These are phyloP conservation scores for Odontarrhena argentea DNA, from an alignment of 345 rosid species.

Conservation along the genomic window DNA sequence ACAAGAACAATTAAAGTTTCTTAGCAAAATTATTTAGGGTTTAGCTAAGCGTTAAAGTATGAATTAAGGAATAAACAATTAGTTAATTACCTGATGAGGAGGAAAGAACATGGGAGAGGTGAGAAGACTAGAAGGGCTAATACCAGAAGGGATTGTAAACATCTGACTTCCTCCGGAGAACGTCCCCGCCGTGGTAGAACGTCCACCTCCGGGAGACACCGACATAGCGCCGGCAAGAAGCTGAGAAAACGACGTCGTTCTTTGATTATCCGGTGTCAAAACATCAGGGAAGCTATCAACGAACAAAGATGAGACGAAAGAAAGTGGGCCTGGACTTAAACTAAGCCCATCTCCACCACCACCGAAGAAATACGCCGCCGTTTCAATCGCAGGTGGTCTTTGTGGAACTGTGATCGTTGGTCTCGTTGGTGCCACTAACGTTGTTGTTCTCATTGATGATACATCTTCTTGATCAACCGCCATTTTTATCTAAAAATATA, in stretches of 20 bases:
- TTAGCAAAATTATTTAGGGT: background rate
- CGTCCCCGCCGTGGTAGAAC: constrained; percentile 42
- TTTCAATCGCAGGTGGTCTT: constrained; percentile 54
- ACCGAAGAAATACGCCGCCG: constrained; percentile 50
- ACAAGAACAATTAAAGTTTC: background rate
- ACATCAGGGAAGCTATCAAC: constrained; percentile 55
- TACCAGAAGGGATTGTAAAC: constrained; percentile 81
- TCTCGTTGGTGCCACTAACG: constrained; percentile 46
- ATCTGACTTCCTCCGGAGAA: constrained; percentile 48
- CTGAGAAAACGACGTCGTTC: constrained; percentile 72
- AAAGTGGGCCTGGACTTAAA: constrained; percentile 90
- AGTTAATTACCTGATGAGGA: constrained; percentile 65
- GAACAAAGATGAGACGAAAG: constrained; percentile 82
- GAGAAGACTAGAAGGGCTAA: constrained; percentile 93
- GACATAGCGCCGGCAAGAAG: constrained; percentile 90
- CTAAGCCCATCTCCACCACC: constrained; percentile 61
- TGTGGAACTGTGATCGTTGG: constrained; percentile 81
- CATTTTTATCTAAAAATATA: constrained; percentile 36
- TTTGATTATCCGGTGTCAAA: constrained; percentile 44
- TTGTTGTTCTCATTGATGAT: constrained; percentile 36
- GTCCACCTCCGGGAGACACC: constrained; percentile 57
- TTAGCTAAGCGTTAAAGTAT: constrained; percentile 18
- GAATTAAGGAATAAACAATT: background rate
- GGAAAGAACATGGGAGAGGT: constrained; percentile 74
- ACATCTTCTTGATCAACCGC: constrained; percentile 47